Evolutionary conservation across 192 early-diverging fungal species (phyloP), one percentile per base, ranked within the genome.

Genomic region (Coemansia sp.): DNA sequence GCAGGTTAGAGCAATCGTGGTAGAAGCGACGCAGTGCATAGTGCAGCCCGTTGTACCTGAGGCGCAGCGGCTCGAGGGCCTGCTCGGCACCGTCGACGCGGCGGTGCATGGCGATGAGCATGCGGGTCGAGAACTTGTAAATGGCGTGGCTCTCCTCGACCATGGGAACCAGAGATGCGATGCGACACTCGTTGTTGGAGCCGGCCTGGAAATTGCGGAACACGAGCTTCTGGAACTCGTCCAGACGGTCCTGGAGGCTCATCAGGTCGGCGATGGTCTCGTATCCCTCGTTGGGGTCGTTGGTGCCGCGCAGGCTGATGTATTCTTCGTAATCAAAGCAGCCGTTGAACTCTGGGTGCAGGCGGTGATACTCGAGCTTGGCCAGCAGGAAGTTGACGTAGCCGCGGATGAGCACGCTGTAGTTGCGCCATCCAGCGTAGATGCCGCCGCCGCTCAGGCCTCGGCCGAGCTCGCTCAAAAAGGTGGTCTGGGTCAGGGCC

Each of bases 251-350:
- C 57, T 97, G 87, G 41, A 98, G 81, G 40, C 70, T 85, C 80
- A 98, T 85, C 37, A 98, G 73, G 55, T 98, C 94, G 38, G 82
- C 87, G 68, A 98, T 98, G 13, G 94, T 97, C 53, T 98, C 96
- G 66, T 91, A 98, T 79, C 96, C 96, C 81, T 96, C 96, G 68
- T 98, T 96, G 20, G 96, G 96, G 72, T 98, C 96, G 53, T 95
- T 90, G 40, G 94, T 88, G 43, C 89, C 88, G 64, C 89, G 92
- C 50, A 98, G 67, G 33, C 88, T 89, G 32, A 94, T 84, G 55
- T 95, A 98, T 61, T 98, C 96, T 51, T 97, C 89, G 71, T 98
- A 98, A 58, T 97, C 92, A 80, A 98, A 98, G 47, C 79, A 88
- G 18, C 92, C 96, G 45, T 85, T 88, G 61, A 97, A 98, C 50